Base-by-base conservation (phyloP, 345 rosid genomes). In the Gossypium ekmanianum region DNA sequence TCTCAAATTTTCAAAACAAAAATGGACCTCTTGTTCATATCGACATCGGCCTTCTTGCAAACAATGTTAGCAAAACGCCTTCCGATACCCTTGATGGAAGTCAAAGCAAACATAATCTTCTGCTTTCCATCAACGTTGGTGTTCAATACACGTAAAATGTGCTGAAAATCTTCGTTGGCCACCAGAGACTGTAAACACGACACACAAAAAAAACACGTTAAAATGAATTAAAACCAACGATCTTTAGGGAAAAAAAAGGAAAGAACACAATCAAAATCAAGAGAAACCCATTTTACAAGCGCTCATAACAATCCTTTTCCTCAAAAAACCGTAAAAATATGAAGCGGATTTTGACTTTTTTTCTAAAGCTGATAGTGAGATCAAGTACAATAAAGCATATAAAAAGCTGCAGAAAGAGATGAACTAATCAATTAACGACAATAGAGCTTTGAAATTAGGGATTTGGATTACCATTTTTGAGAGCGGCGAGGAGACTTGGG, bases 31-130 rank as follows among this genome's bases (percentile, higher is more conserved):
- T 91, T 93, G 87, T 91, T 93, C 98, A 93, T 93, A 87, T 90
- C 97, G 41, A 93, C 94, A 80, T 93, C 98, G 11, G 97, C 98
- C 77, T 91, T 93, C 90, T 93, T 92, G 92, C 97, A 92, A 63
- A 85, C 97, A 45, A 92, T 89, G 89, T 92, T 90, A 55, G 94
- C 91, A 29, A 91, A 86, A 18, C 94, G 82, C 80, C 98, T 85
- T 9, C 97, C 97, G 56, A 91, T 93, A 86, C 98, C 98, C 59
- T 93, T 93, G 81, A 91, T 93, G 16, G 98, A 89, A 82, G 97
- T 93, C 52, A 93, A 79, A 26, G 98, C 98, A 83, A 91, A 91
- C 97, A 91, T 89, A 11, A 89, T 90, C 86, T 86, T 93, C 80
- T 89, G 92, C 80, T 91, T 93, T 1, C 97, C 97, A 81, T 93